Evolutionary conservation across 2,329 filamentous ascomycete genomes (phyloP).

Genomic region (Tolypocladium cylindrosporum): DNA sequence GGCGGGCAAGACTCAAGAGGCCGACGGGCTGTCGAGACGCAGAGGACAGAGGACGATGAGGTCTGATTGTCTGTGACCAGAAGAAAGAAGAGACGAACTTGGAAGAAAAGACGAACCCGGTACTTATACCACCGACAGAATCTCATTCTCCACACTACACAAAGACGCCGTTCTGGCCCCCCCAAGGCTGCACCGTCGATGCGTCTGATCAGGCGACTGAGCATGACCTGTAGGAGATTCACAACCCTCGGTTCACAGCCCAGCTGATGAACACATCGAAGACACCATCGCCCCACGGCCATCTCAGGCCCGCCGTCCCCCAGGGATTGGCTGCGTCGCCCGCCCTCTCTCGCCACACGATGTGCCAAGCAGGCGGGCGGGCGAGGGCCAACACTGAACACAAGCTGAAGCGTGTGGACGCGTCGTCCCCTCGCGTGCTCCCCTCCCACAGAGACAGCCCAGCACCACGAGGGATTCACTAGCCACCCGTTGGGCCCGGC

Average conservation of each 20-base stretch:
- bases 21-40: too few relatives aligned
- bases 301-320: background rate
- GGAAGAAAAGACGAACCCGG: background rate
- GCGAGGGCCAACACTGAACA: background rate
- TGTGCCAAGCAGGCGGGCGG: background rate
- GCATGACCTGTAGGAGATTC: background rate
- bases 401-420: background rate
- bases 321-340: background rate
- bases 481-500: background rate
- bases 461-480: background rate
- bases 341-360: background rate
- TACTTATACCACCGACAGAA: background rate
- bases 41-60: background rate
- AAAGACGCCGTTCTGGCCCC: background rate
- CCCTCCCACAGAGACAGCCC: background rate
- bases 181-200: background rate
- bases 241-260: background rate
- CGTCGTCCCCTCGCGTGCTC: background rate
- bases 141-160: background rate
- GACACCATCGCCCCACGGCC: background rate
- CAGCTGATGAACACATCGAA: background rate
- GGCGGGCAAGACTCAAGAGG: background rate
- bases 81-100: too few relatives aligned
- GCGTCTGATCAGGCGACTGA: background rate
- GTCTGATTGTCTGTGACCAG: background rate